These are phyloP conservation scores for Lachancea waltii DNA, from an alignment of 805 yeast genomes.

Conservation along the genomic window DNA sequence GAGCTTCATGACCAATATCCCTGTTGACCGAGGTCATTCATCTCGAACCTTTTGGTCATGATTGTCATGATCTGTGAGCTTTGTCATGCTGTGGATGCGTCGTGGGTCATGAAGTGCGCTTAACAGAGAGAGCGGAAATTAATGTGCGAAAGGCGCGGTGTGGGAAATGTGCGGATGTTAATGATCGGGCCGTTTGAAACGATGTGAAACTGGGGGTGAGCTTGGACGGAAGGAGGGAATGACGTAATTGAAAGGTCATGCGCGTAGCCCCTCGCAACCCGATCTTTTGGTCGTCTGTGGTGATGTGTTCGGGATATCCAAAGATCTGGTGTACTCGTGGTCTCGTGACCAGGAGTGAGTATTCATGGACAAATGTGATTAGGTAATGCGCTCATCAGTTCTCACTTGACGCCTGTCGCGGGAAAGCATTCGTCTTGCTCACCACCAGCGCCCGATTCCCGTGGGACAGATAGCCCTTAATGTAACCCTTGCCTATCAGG, in stretches of 20 bases:
- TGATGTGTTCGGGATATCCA: too few relatives aligned
- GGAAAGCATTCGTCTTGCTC: constrained; percentile 71
- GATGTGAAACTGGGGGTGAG: neutral
- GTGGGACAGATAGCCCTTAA: constrained; percentile 82
- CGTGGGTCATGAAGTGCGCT: too few relatives aligned
- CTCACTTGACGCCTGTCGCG: constrained; percentile 30
- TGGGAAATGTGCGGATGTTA: neutral
- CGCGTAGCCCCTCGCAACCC: too few relatives aligned
- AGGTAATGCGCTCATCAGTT: too few relatives aligned
- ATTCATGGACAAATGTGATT: too few relatives aligned
- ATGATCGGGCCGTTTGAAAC: neutral
- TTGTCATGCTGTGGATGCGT: too few relatives aligned
- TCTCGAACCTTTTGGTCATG: neutral
- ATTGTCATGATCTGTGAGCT: neutral
- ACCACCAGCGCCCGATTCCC: constrained; percentile 65
- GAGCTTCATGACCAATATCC: neutral
- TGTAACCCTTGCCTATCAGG: constrained; percentile 49
- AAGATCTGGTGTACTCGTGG: too few relatives aligned
- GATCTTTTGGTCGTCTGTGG: too few relatives aligned
- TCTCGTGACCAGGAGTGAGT: too few relatives aligned
- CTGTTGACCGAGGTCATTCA: neutral
- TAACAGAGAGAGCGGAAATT: too few relatives aligned
- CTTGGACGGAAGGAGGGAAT: neutral
- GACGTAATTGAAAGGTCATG: too few relatives aligned
- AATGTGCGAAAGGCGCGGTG: too few relatives aligned